Percentiles rank a stretch among this genome's conserved stretches.
These are phyloP conservation scores for Thraustotheca clavata DNA, from an alignment of 352 stramenopile species.

Conservation along the genomic window DNA sequence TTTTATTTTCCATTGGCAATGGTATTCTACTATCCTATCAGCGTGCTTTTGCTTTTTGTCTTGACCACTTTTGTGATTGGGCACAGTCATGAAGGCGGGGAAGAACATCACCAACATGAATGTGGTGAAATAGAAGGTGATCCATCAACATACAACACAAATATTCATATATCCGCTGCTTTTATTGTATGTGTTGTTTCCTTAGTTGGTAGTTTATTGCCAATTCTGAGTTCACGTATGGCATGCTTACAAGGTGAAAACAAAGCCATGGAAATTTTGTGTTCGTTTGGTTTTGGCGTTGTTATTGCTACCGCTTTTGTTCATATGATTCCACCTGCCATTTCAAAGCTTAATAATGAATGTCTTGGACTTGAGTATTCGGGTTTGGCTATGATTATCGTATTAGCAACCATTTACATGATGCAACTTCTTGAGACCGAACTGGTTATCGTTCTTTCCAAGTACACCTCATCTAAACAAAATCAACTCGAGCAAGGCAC, in stretches of 20 bases:
- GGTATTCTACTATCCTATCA: background rate
- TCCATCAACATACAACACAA: background rate
- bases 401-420: conserved; percentile 21
- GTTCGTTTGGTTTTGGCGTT: conserved; percentile 24
- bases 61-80: background rate
- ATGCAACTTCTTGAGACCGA: conserved; percentile 22
- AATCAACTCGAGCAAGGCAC: background rate
- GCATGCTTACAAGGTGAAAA: background rate
- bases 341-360: conserved; percentile 21
- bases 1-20: background rate
- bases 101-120: background rate
- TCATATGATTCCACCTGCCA: conserved; percentile 24
- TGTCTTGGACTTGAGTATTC: conserved; percentile 21
- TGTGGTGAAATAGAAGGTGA: background rate
- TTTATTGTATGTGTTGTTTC: conserved; percentile 21
- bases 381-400: conserved; percentile 23
- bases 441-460: conserved; percentile 11
- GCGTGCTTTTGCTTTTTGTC: background rate
- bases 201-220: conserved; percentile 13
- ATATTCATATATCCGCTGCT: conserved; percentile 14
- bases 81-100: background rate
- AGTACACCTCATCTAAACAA: background rate
- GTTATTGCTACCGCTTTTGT: conserved; percentile 26
- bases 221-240: conserved; percentile 1
- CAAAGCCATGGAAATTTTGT: conserved; percentile 1